Evolutionary conservation across 208 protist species (phyloP).

Genomic region (Trypanosoma cruzi): DNA sequence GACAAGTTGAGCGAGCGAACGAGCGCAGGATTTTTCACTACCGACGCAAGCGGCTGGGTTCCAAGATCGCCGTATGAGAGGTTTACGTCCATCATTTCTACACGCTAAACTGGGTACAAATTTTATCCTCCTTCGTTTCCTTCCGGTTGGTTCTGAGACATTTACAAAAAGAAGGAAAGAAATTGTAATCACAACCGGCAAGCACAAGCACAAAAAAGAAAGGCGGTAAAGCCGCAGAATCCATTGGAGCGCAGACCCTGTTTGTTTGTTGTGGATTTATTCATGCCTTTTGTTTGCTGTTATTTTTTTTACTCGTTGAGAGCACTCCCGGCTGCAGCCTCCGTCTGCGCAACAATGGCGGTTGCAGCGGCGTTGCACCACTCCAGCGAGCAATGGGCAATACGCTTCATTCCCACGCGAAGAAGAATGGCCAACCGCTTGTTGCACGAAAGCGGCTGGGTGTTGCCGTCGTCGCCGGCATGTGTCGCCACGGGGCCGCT

Average conservation of each 20-base stretch:
- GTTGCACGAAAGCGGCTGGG: slow-evolving; percentile 32
- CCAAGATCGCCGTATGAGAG: slow-evolving; percentile 74
- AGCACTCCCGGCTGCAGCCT: not conserved
- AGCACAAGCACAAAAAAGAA: too few species aligned
- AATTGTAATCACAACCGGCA: not conserved
- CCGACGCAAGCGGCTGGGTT: slow-evolving; percentile 42
- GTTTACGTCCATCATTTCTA: slow-evolving; percentile 31
- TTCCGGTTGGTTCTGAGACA: not conserved
- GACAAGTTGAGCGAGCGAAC: slow-evolving; percentile 74
- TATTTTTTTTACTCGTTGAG: slow-evolving; percentile 1
- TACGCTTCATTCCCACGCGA: slow-evolving; percentile 75
- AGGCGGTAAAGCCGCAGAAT: too few species aligned
- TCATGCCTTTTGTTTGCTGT: not conserved
- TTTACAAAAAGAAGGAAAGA: slow-evolving; percentile 17
- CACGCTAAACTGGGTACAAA: not conserved
- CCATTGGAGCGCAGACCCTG: not conserved
- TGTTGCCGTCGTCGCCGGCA: slow-evolving; percentile 22
- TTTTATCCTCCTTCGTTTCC: slow-evolving; percentile 2
- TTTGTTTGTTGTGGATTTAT: not conserved
- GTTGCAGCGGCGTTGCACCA: slow-evolving; percentile 40
- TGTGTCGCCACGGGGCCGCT: not conserved
- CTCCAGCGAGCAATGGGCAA: slow-evolving; percentile 47
- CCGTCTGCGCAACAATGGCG: not conserved
- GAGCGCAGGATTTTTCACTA: slow-evolving; percentile 36
- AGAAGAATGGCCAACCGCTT: slow-evolving; percentile 55